These are phyloP conservation scores for Xylariaceae sp. DNA, from an alignment of 2,329 filamentous ascomycete genomes.

Conservation along the genomic window DNA sequence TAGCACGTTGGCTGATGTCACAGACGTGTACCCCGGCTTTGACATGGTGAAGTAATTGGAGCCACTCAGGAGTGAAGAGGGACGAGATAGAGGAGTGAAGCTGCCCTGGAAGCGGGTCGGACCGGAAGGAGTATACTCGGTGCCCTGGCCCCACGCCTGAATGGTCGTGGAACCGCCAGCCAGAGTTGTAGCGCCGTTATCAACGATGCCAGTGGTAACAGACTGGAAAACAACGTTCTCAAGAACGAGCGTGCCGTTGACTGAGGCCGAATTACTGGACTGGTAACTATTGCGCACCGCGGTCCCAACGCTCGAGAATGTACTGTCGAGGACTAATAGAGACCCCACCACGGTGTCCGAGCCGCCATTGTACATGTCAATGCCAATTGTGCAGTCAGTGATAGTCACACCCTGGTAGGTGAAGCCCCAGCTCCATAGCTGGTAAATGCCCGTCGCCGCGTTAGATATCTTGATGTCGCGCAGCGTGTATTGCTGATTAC, in stretches of 20 bases:
- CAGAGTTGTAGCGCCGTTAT: conserved; percentile 45
- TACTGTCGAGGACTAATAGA: conserved; percentile 70
- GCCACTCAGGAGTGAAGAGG: conserved; percentile 51
- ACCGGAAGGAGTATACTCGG: conserved; percentile 52
- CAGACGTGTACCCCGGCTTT: conserved; percentile 69
- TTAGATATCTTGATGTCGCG: conserved; percentile 65
- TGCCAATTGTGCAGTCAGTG: conserved; percentile 59
- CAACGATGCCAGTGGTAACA: conserved; percentile 37
- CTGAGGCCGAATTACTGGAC: conserved; percentile 31
- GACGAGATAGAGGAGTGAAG: conserved; percentile 43
- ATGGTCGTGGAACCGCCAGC: conserved; percentile 50
- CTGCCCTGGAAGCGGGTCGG: conserved; percentile 46
- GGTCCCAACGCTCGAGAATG: conserved; percentile 60
- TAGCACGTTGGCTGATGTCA: conserved; percentile 58
- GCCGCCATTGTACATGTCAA: conserved; percentile 57
- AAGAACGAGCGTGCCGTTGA: conserved; percentile 42
- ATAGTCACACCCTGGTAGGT: conserved; percentile 48
- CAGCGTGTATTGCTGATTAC: conserved; percentile 62
- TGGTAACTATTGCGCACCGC: conserved; percentile 62
- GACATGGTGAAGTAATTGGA: conserved; percentile 65
- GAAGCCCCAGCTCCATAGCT: conserved; percentile 77
- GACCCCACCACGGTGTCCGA: conserved; percentile 52
- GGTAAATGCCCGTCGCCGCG: conserved; percentile 63
- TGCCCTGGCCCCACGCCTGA: conserved; percentile 61
- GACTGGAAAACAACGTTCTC: conserved; percentile 45